Percentiles rank a stretch among this genome's conserved stretches.
Evolutionary conservation across 768 basidiomycete species (phyloP).

Genomic region (Cyclocybe aegerita): DNA sequence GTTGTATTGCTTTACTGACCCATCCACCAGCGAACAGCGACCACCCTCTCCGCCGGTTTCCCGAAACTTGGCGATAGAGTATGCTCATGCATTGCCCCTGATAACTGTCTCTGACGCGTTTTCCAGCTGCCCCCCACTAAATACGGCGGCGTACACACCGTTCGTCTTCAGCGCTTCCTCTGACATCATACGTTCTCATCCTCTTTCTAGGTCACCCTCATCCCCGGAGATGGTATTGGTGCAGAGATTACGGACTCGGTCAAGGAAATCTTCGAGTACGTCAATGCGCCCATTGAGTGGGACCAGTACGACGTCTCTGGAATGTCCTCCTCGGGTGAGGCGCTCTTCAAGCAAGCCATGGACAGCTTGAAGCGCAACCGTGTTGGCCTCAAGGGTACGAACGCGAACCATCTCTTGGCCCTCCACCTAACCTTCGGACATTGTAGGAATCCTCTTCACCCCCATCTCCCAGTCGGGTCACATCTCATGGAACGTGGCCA

Average conservation of each 20-base stretch:
- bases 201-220: slow-evolving; percentile 79
- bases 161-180: slow-evolving; percentile 33
- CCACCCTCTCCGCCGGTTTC: slow-evolving; percentile 77
- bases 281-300: slow-evolving; percentile 99
- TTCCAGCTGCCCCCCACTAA: slow-evolving; percentile 72
- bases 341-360: slow-evolving; percentile 96
- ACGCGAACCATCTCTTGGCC: slow-evolving; percentile 1
- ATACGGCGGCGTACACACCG: slow-evolving; percentile 92
- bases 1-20: slow-evolving; percentile 7
- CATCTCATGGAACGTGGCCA: slow-evolving; percentile 99
- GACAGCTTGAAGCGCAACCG: slow-evolving; percentile 96
- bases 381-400: slow-evolving; percentile 93
- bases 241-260: slow-evolving; percentile 97
- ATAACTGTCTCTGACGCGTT: slow-evolving; percentile 8
- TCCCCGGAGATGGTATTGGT: slow-evolving; percentile 98
- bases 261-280: slow-evolving; percentile 96
- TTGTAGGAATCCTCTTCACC: slow-evolving; percentile 93
- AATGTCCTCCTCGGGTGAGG: slow-evolving; percentile 91
- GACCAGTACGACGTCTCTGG: slow-evolving; percentile 98
- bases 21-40: slow-evolving; percentile 58
- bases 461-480: slow-evolving; percentile 95
- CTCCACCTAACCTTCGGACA: slow-evolving; percentile 4
- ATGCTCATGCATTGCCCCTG: slow-evolving; percentile 18
- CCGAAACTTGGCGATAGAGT: slow-evolving; percentile 75
- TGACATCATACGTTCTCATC: slow-evolving; percentile 19